phyloP scores from a whole-genome alignment of 805 yeast species.

The Wickerhamomyces alni region DNA sequence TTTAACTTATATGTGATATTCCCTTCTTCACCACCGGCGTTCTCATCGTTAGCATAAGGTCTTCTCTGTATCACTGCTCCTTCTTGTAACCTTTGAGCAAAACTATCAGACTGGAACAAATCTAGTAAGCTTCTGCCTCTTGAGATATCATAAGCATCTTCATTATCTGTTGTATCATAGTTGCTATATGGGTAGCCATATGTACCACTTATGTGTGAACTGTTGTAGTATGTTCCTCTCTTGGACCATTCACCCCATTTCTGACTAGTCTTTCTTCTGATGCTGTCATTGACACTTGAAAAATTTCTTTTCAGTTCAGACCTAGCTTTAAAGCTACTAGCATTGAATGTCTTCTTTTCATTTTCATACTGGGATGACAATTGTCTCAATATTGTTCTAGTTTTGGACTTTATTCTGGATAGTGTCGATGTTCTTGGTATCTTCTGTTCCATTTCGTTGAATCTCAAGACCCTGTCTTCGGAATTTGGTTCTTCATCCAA shows the following conservation, averaged over 20 bases:
- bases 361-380: constrained; percentile 6
- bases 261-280: constrained; percentile 1
- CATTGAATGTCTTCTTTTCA: constrained; percentile 6
- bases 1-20: not conserved
- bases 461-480: too few species aligned
- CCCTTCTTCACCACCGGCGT: not conserved
- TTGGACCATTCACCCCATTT: not conserved
- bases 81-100: not conserved
- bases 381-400: constrained; percentile 2
- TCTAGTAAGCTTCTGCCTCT: not conserved
- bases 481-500: too few species aligned
- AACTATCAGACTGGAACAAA: not conserved
- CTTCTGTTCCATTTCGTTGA: not conserved
- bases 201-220: not conserved
- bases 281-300: constrained; percentile 1
- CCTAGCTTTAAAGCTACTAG: constrained; percentile 1
- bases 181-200: not conserved
- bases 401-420: constrained; percentile 6
- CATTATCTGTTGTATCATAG: not conserved
- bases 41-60: not conserved
- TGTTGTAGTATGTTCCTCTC: not conserved
- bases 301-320: constrained; percentile 4
- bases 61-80: not conserved
- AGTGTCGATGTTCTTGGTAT: constrained; percentile 4
- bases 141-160: not conserved